Base-by-base conservation (phyloP, 2,329 filamentous ascomycete genomes). In the Arthroderma sp. region DNA sequence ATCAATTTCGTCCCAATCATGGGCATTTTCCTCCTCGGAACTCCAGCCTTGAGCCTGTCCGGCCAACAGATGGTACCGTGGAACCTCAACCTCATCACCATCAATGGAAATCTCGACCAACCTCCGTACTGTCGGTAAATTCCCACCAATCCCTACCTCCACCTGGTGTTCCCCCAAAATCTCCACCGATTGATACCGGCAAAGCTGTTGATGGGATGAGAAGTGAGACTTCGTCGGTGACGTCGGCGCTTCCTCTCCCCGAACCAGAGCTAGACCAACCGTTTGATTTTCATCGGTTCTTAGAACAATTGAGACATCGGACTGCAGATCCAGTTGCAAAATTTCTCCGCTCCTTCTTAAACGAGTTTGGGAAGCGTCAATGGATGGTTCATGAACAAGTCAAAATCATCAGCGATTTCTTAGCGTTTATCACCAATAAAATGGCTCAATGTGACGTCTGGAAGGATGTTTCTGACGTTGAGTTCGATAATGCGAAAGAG, bases 351-450 rank as follows among this genome's bases (percentile, higher is more conserved):
- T 96, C 91, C 0, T 98, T 98, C 57, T 68, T 98, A 29, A 80
- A 79, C 40, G 93, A 98, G 62, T 98, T 98, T 65, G 86, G 80
- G 32, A 98, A 96, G 69, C 86, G 88, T 54, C 91, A 96, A 64
- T 98, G 91, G 91, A 94, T 94, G 85, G 91, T 95, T 5, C 91
- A 98, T 61, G 91, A 98, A 66, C 91, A 98, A 63, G 91, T 96
- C 60, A 98, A 98, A 67, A 96, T 98, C 50, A 94, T 98, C 49
- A 80, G 86, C 53, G 93, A 98, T 61, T 98, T 98, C 54, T 70
- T 98, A 40, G 80, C 87, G 38, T 98, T 98, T 58, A 98, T 98
- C 51, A 84, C 85, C 44, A 94, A 94, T 66, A 96, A 96, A 69
- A 98, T 98, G 93, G 86, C 83, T 9, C 77, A 86, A 52, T 98